Conservation (phyloP, 305 asterid species). For the Fraxinus dipetala region DNA sequence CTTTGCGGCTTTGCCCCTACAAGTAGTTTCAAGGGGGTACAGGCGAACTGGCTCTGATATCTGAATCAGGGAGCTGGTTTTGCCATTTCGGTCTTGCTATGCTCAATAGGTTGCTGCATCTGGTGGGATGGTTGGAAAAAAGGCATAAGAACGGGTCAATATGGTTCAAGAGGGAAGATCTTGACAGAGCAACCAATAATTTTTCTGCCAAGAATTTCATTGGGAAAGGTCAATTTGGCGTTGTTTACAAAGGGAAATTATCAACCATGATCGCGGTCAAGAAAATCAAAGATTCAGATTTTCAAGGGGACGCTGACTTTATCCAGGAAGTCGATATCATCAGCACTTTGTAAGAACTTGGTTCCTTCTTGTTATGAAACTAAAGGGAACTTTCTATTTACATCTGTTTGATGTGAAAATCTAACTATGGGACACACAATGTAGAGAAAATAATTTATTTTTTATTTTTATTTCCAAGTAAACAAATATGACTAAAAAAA, state of each 20-base stretch:
- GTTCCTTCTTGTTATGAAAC: neutral
- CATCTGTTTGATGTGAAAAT: neutral
- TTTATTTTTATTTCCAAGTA: neutral
- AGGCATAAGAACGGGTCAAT: too few relatives aligned
- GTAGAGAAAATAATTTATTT: neutral
- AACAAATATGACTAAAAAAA: constrained; percentile 18
- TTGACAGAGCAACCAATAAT: constrained; percentile 29
- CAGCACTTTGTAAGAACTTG: constrained; percentile 24
- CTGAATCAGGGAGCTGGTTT: too few relatives aligned
- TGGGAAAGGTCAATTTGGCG: constrained; percentile 52
- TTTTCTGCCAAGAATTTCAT: constrained; percentile 46
- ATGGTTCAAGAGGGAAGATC: too few relatives aligned
- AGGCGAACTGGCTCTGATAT: too few relatives aligned
- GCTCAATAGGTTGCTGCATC: too few relatives aligned
- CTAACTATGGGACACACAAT: neutral
- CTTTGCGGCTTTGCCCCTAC: too few relatives aligned
- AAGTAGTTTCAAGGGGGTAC: too few relatives aligned
- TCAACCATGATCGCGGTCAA: constrained; percentile 45
- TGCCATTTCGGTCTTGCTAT: too few relatives aligned
- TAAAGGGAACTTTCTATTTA: neutral
- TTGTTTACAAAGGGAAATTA: constrained; percentile 50
- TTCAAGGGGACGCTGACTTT: constrained; percentile 40
- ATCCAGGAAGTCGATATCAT: constrained; percentile 51
- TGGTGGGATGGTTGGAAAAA: too few relatives aligned
- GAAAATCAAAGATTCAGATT: constrained; percentile 35